Evolutionary conservation across 495 filamentous ascomycete species (phyloP).

Genomic region (Hypoxylon trugodes): DNA sequence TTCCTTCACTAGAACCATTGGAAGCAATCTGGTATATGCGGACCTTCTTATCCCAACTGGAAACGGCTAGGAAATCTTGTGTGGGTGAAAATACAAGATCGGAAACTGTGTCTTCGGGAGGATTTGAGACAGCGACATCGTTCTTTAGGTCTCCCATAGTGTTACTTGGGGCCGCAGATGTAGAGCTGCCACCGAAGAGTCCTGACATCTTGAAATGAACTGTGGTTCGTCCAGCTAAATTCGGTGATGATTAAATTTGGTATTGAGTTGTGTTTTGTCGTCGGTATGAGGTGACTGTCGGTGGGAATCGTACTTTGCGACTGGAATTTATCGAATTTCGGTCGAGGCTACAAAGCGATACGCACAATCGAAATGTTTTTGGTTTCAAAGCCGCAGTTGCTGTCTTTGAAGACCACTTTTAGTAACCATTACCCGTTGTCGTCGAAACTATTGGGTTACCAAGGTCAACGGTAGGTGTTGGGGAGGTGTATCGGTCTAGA

Average conservation of each 20-base stretch:
- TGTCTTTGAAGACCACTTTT: too few relatives aligned
- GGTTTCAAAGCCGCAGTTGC: too few relatives aligned
- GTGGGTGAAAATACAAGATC: constrained; percentile 83
- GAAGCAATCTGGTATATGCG: constrained; percentile 87
- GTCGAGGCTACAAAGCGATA: too few relatives aligned
- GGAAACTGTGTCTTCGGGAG: constrained; percentile 87
- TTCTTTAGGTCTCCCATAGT: constrained; percentile 91
- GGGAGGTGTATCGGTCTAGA: too few relatives aligned
- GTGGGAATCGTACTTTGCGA: too few relatives aligned
- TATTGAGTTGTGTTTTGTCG: neutral
- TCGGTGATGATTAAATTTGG: neutral
- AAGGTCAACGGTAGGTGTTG: too few relatives aligned
- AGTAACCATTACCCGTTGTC: too few relatives aligned
- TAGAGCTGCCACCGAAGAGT: constrained; percentile 68
- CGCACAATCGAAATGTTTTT: too few relatives aligned
- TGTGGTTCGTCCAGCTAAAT: neutral
- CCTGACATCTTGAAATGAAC: constrained; percentile 62
- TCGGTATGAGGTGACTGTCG: too few relatives aligned
- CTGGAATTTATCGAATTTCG: too few relatives aligned
- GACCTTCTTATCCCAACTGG: constrained; percentile 94
- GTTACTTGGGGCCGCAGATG: constrained; percentile 57
- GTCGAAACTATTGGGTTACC: too few relatives aligned
- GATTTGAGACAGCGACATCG: constrained; percentile 78
- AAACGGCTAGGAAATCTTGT: constrained; percentile 80
- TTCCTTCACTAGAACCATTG: constrained; percentile 75